Base-by-base conservation (phyloP, 306 rosid species). In the Carpinus viminea region DNA sequence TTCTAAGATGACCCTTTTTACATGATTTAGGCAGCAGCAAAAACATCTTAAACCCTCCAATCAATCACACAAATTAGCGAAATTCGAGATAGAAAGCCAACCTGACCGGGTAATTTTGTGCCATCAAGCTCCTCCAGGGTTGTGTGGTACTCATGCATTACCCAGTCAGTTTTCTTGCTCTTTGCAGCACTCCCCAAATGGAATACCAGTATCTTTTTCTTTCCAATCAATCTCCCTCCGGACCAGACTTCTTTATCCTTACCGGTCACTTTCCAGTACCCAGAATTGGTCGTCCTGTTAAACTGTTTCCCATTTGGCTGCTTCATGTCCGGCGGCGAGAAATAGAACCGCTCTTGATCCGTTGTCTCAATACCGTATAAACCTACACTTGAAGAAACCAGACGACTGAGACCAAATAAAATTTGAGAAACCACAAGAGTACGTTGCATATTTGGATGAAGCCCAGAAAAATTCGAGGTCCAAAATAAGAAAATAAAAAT, bases 191-290 rank as follows among this genome's bases (percentile, higher is more conserved):
- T 97, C 61, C 99, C 99, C 4, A 71, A 79, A 62, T 96, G 88
- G 89, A 91, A 96, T 50, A 96, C 98, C 77, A 93, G 75, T 10
- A 98, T 96, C 90, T 91, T 96, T 83, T 93, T 96, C 98, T 89
- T 93, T 62, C 99, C 98, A 79, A 95, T 88, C 91, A 90, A 73
- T 73, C 2, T 86, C 0, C 74, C n/a, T 1, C 90, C 91, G 3
- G 96, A 91, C 84, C 83, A 93, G 50, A 95, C 93, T 79, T 13
- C 86, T 2, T 98, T 91, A 89, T 95, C 98, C 80, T 90, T 95
- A 4, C 97, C 98, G 0, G 98, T 95, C 12, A 98, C 97, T 80
- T 95, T 95, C 99, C 99, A 95, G 41, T 87, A 95, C 53, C 99
- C 99, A 18, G 79, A 83, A 51, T 0, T 71, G 8, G 99, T 95